Percentiles rank a stretch among this genome's conserved stretches.
Evolutionary conservation across 1,284 basidiomycete genomes (phyloP).

Genomic region (Apiotrichum sp.): DNA sequence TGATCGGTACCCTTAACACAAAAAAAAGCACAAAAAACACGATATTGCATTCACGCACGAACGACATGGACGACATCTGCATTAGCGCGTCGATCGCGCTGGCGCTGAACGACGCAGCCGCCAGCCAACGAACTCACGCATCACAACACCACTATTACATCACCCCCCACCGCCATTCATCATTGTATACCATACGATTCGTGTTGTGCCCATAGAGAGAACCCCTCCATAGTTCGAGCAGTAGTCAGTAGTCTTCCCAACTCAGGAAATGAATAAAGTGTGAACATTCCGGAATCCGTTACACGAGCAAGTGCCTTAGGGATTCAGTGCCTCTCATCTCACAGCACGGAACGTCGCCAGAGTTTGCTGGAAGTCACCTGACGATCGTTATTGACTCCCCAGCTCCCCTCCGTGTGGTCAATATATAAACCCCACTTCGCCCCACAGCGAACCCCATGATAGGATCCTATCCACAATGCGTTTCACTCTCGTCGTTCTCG

Average conservation of each 20-base stretch:
- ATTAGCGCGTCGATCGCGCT: background rate
- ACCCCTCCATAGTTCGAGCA: background rate
- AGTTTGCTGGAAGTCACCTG: too few relatives aligned
- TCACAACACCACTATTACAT: background rate
- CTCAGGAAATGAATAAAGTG: background rate
- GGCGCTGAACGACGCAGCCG: background rate
- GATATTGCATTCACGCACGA: background rate
- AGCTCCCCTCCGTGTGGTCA: too few relatives aligned
- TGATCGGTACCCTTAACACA: too few relatives aligned
- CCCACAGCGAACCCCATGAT: too few relatives aligned
- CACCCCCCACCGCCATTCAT: background rate
- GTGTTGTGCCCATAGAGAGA: background rate
- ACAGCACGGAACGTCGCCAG: too few relatives aligned
- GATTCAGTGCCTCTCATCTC: too few relatives aligned
- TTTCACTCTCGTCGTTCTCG: too few relatives aligned
- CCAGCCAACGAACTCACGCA: background rate
- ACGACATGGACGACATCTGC: background rate
- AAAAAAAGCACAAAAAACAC: background rate
- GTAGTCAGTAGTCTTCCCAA: background rate
- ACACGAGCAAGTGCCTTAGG: too few relatives aligned
- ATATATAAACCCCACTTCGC: too few relatives aligned
- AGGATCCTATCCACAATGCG: too few relatives aligned
- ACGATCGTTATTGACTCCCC: too few relatives aligned
- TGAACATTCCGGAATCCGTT: too few relatives aligned
- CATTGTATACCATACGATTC: background rate